phyloP scores from a whole-genome alignment of 140 eudicot species.

The Cichorium intybus region DNA sequence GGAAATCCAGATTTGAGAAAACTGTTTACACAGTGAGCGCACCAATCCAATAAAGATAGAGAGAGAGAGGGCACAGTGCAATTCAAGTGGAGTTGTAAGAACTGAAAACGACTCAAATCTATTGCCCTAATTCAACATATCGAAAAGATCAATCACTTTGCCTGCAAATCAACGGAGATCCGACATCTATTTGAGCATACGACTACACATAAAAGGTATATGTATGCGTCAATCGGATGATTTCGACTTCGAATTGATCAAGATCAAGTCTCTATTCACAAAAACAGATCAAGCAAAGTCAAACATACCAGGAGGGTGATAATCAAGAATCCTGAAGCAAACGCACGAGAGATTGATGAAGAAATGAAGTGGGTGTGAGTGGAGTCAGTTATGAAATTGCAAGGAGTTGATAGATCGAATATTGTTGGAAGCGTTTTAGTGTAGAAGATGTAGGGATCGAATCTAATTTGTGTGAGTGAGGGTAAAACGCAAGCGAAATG shows the following conservation, averaged over 20 bases:
- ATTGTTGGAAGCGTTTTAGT: conserved; percentile 4
- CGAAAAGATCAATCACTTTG: neutral
- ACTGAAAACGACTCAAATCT: neutral
- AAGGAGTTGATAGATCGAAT: conserved; percentile 1
- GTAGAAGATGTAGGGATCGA: conserved; percentile 20
- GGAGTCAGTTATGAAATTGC: conserved; percentile 1
- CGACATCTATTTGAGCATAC: conserved; percentile 10
- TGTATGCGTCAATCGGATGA: neutral
- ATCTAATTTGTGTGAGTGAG: conserved; percentile 16
- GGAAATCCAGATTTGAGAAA: conserved; percentile 5
- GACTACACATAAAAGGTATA: neutral
- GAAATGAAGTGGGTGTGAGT: conserved; percentile 11
- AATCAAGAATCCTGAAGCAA: conserved; percentile 11
- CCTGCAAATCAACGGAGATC: conserved; percentile 20
- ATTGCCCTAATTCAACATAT: neutral
- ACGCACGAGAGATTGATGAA: conserved; percentile 5
- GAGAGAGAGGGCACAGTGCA: neutral
- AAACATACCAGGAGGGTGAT: conserved; percentile 26
- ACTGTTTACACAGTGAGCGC: neutral
- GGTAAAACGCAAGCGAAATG: neutral
- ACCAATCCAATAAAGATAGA: neutral
- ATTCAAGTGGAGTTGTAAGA: neutral
- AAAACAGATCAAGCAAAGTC: conserved; percentile 9
- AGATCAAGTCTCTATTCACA: neutral
- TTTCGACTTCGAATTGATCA: neutral